Evolutionary conservation across 2,329 filamentous ascomycete species (phyloP), one percentile per base, ranked within the genome.

Genomic region (Cytospora piceicola): DNA sequence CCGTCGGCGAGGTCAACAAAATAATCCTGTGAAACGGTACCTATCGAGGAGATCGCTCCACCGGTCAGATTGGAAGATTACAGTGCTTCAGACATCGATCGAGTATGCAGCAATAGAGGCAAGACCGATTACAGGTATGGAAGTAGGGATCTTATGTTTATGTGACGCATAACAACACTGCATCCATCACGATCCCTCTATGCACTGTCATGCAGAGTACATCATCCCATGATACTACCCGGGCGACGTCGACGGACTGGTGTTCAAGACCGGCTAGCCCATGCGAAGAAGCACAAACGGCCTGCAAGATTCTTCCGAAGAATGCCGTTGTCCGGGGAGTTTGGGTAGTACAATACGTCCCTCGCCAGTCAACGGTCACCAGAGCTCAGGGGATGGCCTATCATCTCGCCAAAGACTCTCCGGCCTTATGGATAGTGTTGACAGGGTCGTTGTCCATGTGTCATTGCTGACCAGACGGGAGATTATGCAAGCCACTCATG

Each of bases 251-350:
- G 22, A 30, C 57, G 3, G 42, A 34, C 42, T 51, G 8, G 42
- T 46, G 42, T 51, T 15, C 39, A 17, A 34, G 15, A n/a, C 42
- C 24, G 12, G 9, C 3, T 34, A 6, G 3, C 42, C 14, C 3
- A 24, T 29, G 57, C 15, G 27, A 32, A 15, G 54, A 24, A 52
- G 24, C 22, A 58, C 61, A 58, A 22, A 12, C 53, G 15, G 58
- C 42, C 30, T 46, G 61, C 22, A 27, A 22, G 27, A 52, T 52
- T 42, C 5, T 57, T 29, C 61, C 54, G 54, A 34, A 34, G 54
- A 24, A 53, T 30, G 61, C 24, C 51, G 30, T 32, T 22, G 52
- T 51, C 52, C 39, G 60, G 57, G 52, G 52, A 12, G 55, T 55
- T n/a, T 53, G 32, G 17, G 61, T 58, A 27, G 27, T 39, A 54